These are phyloP conservation scores for Microbotryum saponariae DNA, from an alignment of 1,284 basidiomycete species.

Conservation along the genomic window DNA sequence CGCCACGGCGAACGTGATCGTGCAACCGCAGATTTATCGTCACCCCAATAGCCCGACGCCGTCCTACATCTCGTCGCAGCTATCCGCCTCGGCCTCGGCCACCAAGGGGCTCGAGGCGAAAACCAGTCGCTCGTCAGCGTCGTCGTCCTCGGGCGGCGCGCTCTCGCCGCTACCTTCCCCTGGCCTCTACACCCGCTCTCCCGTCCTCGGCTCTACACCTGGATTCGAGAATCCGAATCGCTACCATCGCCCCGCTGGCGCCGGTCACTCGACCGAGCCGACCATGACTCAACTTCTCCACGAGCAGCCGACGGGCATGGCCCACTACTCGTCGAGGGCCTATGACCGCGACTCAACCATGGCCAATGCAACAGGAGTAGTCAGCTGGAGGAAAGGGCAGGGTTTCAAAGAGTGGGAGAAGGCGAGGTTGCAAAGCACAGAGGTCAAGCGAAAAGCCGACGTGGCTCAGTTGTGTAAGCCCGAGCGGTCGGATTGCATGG, in stretches of 20 bases:
- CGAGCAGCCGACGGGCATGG: conserved; percentile 1
- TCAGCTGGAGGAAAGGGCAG: conserved; percentile 38
- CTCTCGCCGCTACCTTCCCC: not conserved
- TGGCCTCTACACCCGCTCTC: not conserved
- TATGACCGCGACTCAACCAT: conserved; percentile 21
- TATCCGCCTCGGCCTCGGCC: too few species aligned
- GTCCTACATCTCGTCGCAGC: too few species aligned
- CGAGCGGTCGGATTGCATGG: too few species aligned
- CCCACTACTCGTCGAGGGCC: conserved; percentile 2
- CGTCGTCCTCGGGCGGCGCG: not conserved
- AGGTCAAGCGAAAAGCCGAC: conserved; percentile 85
- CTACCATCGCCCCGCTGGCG: conserved; percentile 19
- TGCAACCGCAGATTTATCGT: too few species aligned
- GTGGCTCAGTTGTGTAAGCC: conserved; percentile 82
- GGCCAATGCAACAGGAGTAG: conserved; percentile 31
- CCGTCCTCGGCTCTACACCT: conserved; percentile 3
- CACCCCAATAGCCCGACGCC: too few species aligned
- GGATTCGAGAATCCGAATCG: conserved; percentile 2
- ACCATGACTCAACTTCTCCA: conserved; percentile 30
- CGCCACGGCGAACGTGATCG: too few species aligned
- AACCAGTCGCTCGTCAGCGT: not conserved
- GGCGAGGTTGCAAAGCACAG: conserved; percentile 68
- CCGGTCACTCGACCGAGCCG: conserved; percentile 13
- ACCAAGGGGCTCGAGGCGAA: too few species aligned
- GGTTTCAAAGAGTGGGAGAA: conserved; percentile 61